phyloP scores from a whole-genome alignment of 306 rosid species.

The Cicer arietinum region DNA sequence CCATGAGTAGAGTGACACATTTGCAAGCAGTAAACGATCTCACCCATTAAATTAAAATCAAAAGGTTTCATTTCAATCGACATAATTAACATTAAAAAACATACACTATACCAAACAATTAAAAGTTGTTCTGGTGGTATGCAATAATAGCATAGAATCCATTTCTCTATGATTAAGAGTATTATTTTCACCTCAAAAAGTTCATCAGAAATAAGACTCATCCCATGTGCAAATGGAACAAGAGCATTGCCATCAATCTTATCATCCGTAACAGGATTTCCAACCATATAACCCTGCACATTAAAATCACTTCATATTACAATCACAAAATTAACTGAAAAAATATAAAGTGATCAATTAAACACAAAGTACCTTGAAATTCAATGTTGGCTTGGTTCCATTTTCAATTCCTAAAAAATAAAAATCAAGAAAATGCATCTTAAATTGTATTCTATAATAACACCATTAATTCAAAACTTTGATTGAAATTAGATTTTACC shows the following conservation, averaged over 20 bases:
- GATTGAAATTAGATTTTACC: slow-evolving; percentile 51
- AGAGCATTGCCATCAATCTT: slow-evolving; percentile 84
- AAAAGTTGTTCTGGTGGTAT: no score
- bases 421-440: slow-evolving; percentile 33
- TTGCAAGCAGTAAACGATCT: no score
- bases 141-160: no score
- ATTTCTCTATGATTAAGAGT: no score
- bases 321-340: slow-evolving; percentile 15
- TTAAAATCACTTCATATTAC: slow-evolving; percentile 20
- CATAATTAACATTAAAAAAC: no score
- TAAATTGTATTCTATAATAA: slow-evolving; percentile 10
- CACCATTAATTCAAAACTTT: slow-evolving; percentile 21
- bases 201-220: slow-evolving; percentile 59
- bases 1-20: no score
- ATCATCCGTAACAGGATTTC: slow-evolving; percentile 82
- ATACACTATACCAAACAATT: no score
- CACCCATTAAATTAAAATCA: no score
- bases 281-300: slow-evolving; percentile 82
- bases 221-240: slow-evolving; percentile 78
- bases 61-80: no score
- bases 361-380: slow-evolving; percentile 19
- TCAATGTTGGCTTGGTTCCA: slow-evolving; percentile 55
- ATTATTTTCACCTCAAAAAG: slow-evolving; percentile 61
- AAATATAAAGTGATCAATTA: slow-evolving; percentile 32
- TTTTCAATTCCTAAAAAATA: slow-evolving; percentile 57